phyloP scores from a whole-genome alignment of 2,329 filamentous ascomycete genomes.

The Stachybotrys echinatus region DNA sequence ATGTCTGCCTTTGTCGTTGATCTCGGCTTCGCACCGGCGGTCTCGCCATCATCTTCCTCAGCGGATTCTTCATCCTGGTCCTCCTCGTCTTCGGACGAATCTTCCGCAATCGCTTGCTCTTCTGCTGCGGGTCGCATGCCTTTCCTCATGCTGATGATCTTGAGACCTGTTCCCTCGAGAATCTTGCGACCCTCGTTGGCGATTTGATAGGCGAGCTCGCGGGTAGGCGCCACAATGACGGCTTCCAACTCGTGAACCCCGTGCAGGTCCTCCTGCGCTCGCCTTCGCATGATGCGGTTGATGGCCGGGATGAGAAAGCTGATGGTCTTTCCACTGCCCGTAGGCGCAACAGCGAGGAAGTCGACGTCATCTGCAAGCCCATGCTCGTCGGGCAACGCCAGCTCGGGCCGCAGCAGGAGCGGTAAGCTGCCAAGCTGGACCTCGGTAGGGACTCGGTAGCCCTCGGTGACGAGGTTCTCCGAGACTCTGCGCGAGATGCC shows the following conservation, averaged over 20 bases:
- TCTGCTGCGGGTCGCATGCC: slow-evolving; percentile 64
- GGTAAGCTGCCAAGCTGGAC: slow-evolving; percentile 87
- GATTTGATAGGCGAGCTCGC: slow-evolving; percentile 74
- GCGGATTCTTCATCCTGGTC: slow-evolving; percentile 30
- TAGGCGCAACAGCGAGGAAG: slow-evolving; percentile 85
- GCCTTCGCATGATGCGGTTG: slow-evolving; percentile 62
- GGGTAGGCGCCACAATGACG: slow-evolving; percentile 71
- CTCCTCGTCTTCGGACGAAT: slow-evolving; percentile 26
- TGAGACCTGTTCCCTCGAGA: slow-evolving; percentile 68
- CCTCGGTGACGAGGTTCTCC: slow-evolving; percentile 77
- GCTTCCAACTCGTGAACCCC: slow-evolving; percentile 51
- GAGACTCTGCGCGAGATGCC: slow-evolving; percentile 68
- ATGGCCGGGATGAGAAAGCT: slow-evolving; percentile 87
- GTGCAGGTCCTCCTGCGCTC: slow-evolving; percentile 36
- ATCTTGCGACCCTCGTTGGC: slow-evolving; percentile 84
- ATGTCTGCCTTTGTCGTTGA: slow-evolving; percentile 29
- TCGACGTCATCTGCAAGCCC: slow-evolving; percentile 49
- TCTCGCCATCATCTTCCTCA: slow-evolving; percentile 15
- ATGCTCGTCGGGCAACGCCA: slow-evolving; percentile 36
- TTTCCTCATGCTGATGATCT: slow-evolving; percentile 78
- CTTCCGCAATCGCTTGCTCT: slow-evolving; percentile 22
- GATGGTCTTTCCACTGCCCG: slow-evolving; percentile 93
- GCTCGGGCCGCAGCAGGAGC: slow-evolving; percentile 59
- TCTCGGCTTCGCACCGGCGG: slow-evolving; percentile 18
- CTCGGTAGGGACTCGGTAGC: slow-evolving; percentile 84